Conservation (phyloP, 352 stramenopile genomes). For the Phytophthora quininea region DNA sequence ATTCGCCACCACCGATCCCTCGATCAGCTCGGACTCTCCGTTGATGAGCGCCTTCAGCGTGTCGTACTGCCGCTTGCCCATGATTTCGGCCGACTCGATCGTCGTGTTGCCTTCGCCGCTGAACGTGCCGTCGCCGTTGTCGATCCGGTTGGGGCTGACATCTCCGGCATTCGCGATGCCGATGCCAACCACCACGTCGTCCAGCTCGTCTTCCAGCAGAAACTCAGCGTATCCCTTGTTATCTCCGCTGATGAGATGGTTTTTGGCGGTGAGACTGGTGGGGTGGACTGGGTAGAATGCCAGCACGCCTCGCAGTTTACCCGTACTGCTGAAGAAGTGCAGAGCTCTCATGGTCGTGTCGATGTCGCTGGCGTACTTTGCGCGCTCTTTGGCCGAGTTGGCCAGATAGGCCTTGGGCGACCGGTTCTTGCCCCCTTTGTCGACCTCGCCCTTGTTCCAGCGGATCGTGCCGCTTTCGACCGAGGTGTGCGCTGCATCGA, state of each 20-base stretch:
- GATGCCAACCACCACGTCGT: no score
- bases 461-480: no score
- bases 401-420: constrained; percentile 68
- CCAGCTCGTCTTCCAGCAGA: constrained; percentile 42
- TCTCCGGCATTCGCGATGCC: constrained; percentile 55
- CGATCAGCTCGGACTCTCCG: no score
- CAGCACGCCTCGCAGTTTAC: constrained; percentile 57
- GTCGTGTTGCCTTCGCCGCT: constrained; percentile 36
- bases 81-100: no score
- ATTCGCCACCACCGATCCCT: no score
- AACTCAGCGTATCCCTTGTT: constrained; percentile 78
- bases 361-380: constrained; percentile 52
- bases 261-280: constrained; percentile 79
- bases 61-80: no score
- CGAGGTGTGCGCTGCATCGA: no score
- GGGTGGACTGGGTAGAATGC: constrained; percentile 81
- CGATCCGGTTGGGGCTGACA: constrained; percentile 52
- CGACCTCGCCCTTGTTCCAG: constrained; percentile 40
- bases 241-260: constrained; percentile 77
- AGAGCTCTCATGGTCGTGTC: constrained; percentile 39
- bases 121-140: constrained; percentile 60
- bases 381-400: constrained; percentile 69
- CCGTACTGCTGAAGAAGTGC: constrained; percentile 44
- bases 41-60: no score
- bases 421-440: constrained; percentile 67